Evolutionary conservation across 805 yeast genomes (phyloP), one percentile per base, ranked within the genome.

Genomic region (Ogataea polymorpha): DNA sequence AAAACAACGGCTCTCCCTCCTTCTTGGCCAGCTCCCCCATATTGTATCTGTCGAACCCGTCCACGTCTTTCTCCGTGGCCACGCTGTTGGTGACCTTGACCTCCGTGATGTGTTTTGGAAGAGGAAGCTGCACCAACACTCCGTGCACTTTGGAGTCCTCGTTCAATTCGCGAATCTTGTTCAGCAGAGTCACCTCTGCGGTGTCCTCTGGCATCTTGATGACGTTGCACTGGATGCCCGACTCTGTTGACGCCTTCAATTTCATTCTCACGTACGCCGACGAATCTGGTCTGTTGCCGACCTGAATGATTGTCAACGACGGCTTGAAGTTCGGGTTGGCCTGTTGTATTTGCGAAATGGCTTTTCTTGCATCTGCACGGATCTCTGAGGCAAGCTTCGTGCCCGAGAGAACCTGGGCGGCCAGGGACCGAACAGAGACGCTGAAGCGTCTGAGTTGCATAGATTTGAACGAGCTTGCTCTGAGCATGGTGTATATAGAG

Each of bases 181-280:
- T 67, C 44, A 84, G 60, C 26, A 85, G 58, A 45, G 74, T 80
- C 32, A 70, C 64, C 62, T 85, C 82, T 13, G 80, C 60, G 39
- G 78, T 73, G 28, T 65, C 52, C 45, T 72, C 83, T 2, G 83
- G 79, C 44, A 85, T 64, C 41, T 75, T 77, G 55, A 80, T 71
- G 40, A 82, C 71, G 25, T 70, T 63, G 64, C 90, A 83, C 13
- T 68, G 66, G 43, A 86, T 75, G 40, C 80, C 78, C 27, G 89
- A 80, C 50, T 80, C 86, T 41, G 71, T 68, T 21, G 91, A 86
- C 9, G 93, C 91, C 61, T 80, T 82, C 45, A 82, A 65, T 62
- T 86, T 86, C 88, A 83, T 84, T 49, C 79, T 75, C 34, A 86
- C 90, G 62, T 86, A 86, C 3, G 88, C 82, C n/a, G 83, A 69